phyloP scores from a whole-genome alignment of 148 eudicot species.

The Selenicereus undatus region DNA sequence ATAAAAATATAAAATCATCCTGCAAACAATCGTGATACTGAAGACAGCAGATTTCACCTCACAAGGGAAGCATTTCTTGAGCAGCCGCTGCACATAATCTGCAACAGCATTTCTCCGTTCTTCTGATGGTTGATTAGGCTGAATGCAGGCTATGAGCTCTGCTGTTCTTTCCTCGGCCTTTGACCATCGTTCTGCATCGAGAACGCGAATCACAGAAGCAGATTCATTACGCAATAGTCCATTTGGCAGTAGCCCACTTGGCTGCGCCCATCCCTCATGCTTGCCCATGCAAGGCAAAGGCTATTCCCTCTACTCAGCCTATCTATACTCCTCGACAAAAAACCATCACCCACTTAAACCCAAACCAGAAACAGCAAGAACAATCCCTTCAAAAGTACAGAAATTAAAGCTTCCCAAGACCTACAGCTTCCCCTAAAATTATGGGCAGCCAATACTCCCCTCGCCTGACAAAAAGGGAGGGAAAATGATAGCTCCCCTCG shows the following conservation, averaged over 20 bases:
- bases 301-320: neutral
- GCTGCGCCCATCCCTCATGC: constrained; percentile 30
- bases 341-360: neutral
- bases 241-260: constrained; percentile 38
- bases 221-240: constrained; percentile 50
- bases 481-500: neutral
- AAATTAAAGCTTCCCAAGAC: neutral
- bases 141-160: constrained; percentile 80
- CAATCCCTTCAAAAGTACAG: neutral
- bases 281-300: constrained; percentile 38
- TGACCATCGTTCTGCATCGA: constrained; percentile 61
- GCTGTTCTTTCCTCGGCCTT: constrained; percentile 77
- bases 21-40: neutral
- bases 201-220: constrained; percentile 39
- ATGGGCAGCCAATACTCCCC: neutral
- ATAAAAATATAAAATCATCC: neutral
- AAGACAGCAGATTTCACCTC: constrained; percentile 42
- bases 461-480: neutral
- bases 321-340: neutral
- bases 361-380: constrained; percentile 7
- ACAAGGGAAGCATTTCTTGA: constrained; percentile 79
- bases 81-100: constrained; percentile 72
- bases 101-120: constrained; percentile 77
- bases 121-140: constrained; percentile 72
- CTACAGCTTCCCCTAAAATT: neutral